Conservation (phyloP, 2,329 filamentous ascomycete species). For the Chrysosporium queenslandicum region DNA sequence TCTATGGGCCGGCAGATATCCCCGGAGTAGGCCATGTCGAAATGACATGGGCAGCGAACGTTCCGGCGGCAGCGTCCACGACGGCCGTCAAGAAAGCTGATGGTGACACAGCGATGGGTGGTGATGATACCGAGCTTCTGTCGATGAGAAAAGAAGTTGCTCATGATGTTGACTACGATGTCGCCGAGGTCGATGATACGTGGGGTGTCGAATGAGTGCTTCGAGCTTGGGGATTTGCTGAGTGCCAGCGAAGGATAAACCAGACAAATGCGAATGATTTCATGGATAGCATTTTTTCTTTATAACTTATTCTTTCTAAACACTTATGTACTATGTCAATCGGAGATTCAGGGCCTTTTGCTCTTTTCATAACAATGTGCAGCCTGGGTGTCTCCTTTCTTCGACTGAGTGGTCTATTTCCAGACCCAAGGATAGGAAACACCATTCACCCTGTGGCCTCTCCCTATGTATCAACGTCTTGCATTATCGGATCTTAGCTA, state of each 20-base stretch:
- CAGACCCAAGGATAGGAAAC: too few species aligned
- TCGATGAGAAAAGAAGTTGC: constrained; percentile 16
- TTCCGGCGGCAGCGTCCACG: constrained; percentile 18
- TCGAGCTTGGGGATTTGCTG: neutral
- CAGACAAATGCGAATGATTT: neutral
- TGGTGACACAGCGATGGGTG: constrained; percentile 26
- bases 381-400: too few species aligned
- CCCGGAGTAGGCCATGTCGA: constrained; percentile 46
- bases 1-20: constrained; percentile 40
- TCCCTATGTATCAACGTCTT: too few species aligned
- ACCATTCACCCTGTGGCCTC: too few species aligned
- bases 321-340: neutral
- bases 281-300: too few species aligned
- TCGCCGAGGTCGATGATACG: constrained; percentile 41
- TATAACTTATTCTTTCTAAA: too few species aligned
- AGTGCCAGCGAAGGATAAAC: neutral
- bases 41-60: constrained; percentile 44
- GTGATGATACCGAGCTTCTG: constrained; percentile 5
- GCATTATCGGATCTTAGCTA: too few species aligned
- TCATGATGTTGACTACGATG: constrained; percentile 42
- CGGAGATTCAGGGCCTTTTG: neutral
- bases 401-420: too few species aligned
- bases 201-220: constrained; percentile 26
- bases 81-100: constrained; percentile 19
- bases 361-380: neutral